Evolutionary conservation across 1,284 basidiomycete species (phyloP).

Genomic region (Naganishia cerealis): DNA sequence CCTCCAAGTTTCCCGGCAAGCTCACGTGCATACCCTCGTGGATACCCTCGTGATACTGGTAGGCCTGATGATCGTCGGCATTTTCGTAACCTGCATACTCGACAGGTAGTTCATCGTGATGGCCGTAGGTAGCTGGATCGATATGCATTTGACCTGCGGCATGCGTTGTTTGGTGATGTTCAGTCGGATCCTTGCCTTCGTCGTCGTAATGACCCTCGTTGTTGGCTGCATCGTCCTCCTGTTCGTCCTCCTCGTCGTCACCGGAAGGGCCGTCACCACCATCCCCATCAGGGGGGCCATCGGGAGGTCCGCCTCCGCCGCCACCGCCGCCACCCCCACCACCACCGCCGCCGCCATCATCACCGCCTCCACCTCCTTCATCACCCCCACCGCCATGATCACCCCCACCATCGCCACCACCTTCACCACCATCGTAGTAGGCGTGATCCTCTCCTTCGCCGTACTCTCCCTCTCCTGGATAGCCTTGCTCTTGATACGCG

Average conservation of each 20-base stretch:
- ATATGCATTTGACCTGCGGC: constrained; percentile 4
- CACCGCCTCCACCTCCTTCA: constrained; percentile 1
- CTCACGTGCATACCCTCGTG: constrained; percentile 21
- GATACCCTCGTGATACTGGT: constrained; percentile 24
- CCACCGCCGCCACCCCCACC: constrained; percentile 3
- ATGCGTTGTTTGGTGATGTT: constrained; percentile 2
- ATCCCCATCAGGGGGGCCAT: not conserved
- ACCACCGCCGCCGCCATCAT: constrained; percentile 11
- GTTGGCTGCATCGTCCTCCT: constrained; percentile 9
- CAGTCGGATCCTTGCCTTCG: not conserved
- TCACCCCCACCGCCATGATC: constrained; percentile 1
- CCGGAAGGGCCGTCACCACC: not conserved
- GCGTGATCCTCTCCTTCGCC: constrained; percentile 21
- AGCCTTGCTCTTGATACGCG: constrained; percentile 13
- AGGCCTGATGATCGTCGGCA: constrained; percentile 8
- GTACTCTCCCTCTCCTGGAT: constrained; percentile 16
- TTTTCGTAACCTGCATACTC: constrained; percentile 15
- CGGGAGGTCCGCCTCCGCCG: constrained; percentile 9
- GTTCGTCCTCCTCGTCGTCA: constrained; percentile 13
- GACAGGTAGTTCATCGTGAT: constrained; percentile 10
- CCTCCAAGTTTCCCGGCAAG: constrained; percentile 1
- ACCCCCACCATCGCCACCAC: not conserved
- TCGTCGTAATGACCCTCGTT: not conserved
- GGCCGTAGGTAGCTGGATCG: constrained; percentile 10
- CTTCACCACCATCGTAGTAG: constrained; percentile 16